A percentile compares a stretch with the other conserved stretches of the same genome.
phyloP scores from a whole-genome alignment of 2,329 filamentous ascomycete species.

The Fusarium foetens region DNA sequence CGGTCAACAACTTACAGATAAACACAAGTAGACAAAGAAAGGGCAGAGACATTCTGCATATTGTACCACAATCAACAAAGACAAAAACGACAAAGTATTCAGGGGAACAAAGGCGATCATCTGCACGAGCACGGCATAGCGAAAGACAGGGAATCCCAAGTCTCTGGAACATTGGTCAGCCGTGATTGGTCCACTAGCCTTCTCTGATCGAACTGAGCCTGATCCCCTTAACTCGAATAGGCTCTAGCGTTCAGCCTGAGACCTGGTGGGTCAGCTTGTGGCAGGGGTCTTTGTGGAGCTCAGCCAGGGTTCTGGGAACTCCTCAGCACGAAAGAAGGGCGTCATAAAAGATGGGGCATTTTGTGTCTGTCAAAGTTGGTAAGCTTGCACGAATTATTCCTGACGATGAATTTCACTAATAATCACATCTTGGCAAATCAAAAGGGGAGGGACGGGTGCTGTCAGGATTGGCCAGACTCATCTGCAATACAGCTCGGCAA shows the following conservation, averaged over 20 bases:
- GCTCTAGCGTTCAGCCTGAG: slow-evolving; percentile 35
- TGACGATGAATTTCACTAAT: not conserved
- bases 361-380: not conserved
- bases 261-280: slow-evolving; percentile 25
- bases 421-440: slow-evolving; percentile 13
- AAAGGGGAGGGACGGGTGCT: slow-evolving; percentile 33
- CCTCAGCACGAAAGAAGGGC: not conserved
- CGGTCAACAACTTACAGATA: not conserved
- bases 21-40: slow-evolving; percentile 1
- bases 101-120: slow-evolving; percentile 23
- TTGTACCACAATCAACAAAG: slow-evolving; percentile 10
- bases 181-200: slow-evolving; percentile 18
- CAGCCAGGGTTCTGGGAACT: not conserved
- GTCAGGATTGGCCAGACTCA: slow-evolving; percentile 31
- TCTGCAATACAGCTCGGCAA: slow-evolving; percentile 13
- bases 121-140: slow-evolving; percentile 2
- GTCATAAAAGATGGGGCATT: slow-evolving; percentile 27
- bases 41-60: slow-evolving; percentile 5
- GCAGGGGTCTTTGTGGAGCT: slow-evolving; percentile 9
- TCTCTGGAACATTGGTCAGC: not conserved
- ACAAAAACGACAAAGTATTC: slow-evolving; percentile 16
- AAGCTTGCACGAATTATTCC: slow-evolving; percentile 17
- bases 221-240: slow-evolving; percentile 3
- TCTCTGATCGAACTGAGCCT: slow-evolving; percentile 8
- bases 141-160: slow-evolving; percentile 16